These are phyloP conservation scores for Oxytropis ochrocephala DNA, from an alignment of 306 rosid genomes.

Conservation along the genomic window DNA sequence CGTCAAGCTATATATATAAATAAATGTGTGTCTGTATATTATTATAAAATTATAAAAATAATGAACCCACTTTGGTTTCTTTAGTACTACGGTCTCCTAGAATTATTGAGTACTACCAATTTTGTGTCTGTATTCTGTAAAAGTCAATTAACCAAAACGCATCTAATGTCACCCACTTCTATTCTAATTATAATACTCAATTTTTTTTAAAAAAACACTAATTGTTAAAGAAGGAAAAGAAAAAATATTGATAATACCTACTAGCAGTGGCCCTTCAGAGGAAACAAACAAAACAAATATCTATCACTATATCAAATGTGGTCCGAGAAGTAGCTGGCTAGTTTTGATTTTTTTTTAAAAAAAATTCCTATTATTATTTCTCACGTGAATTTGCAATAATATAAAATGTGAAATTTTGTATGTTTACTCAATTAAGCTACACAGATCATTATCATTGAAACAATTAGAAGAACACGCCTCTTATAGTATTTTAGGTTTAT, in stretches of 20 bases:
- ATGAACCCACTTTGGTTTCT: not conserved
- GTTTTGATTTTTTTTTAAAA: not conserved
- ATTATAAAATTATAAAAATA: not conserved
- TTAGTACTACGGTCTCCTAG: not conserved
- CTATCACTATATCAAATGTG: not conserved
- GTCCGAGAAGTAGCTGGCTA: not conserved
- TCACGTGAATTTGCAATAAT: slow-evolving; percentile 33
- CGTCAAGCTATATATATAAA: not conserved
- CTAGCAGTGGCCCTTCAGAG: slow-evolving; percentile 6
- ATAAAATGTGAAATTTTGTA: slow-evolving; percentile 2
- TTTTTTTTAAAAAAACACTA: not conserved
- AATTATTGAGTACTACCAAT: too few species aligned
- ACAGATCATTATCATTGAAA: slow-evolving; percentile 10
- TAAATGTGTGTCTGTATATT: too few species aligned
- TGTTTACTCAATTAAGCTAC: not conserved
- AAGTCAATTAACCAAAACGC: not conserved
- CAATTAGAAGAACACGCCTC: slow-evolving; percentile 2
- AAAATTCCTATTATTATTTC: not conserved
- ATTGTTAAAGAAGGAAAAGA: not conserved
- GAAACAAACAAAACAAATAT: slow-evolving; percentile 13
- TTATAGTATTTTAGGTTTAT: not conserved
- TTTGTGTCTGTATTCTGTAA: too few species aligned
- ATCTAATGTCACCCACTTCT: not conserved
- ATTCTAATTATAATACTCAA: not conserved
- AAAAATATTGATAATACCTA: not conserved